Conservation (phyloP, 2,329 filamentous ascomycete genomes). For the Alternaria viburni region DNA sequence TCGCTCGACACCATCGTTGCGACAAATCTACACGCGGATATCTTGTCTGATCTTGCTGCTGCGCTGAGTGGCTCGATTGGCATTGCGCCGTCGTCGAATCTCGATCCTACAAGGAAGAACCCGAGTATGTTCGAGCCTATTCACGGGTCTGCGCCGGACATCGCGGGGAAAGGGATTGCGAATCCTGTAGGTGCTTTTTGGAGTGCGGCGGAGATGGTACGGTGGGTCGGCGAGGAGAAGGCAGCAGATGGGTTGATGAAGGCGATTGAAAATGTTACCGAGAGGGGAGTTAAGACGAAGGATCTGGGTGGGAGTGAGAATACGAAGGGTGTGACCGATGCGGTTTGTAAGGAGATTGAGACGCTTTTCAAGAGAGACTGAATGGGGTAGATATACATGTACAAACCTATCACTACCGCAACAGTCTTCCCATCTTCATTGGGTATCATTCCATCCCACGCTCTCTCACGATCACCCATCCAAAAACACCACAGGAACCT, state of each 20-base stretch:
- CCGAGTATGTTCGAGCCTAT: conserved; percentile 70
- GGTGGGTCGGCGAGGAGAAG: conserved; percentile 65
- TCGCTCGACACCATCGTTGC: conserved; percentile 57
- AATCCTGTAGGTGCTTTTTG: conserved; percentile 72
- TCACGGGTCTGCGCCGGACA: conserved; percentile 69
- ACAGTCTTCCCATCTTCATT: not conserved
- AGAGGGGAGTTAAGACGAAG: conserved; percentile 60
- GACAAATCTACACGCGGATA: conserved; percentile 63
- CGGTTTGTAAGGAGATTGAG: conserved; percentile 61
- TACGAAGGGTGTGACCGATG: conserved; percentile 66
- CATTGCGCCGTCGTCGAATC: conserved; percentile 70
- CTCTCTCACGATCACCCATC: conserved; percentile 19
- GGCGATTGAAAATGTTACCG: conserved; percentile 67
- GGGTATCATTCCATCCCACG: not conserved
- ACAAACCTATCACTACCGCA: conserved; percentile 13
- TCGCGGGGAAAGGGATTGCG: conserved; percentile 67
- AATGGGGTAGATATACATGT: not conserved
- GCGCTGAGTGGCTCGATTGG: conserved; percentile 71
- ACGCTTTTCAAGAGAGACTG: conserved; percentile 41
- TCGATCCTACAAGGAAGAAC: conserved; percentile 65
- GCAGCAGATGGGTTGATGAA: conserved; percentile 65
- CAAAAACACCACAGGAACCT: conserved; percentile 29
- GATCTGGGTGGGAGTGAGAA: conserved; percentile 65
- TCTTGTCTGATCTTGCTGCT: conserved; percentile 71
- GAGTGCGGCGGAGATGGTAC: conserved; percentile 72